Conservation (phyloP, 495 filamentous ascomycete species). For the Tuber indicum region DNA sequence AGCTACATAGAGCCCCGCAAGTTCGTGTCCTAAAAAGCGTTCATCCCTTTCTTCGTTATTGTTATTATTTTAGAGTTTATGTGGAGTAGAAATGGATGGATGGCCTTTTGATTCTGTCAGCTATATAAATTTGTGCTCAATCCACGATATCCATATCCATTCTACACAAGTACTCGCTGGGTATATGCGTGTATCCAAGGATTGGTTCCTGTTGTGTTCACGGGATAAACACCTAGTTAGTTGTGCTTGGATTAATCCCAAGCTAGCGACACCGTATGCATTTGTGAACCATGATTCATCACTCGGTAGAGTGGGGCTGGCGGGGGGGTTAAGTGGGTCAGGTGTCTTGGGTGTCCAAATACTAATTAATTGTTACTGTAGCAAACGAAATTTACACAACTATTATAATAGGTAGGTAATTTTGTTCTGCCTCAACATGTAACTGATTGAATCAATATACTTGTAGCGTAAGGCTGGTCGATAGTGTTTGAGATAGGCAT, state of each 20-base stretch:
- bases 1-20: neutral
- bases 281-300: neutral
- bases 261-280: neutral
- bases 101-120: neutral
- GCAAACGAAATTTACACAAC: neutral
- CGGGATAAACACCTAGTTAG: neutral
- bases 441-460: neutral
- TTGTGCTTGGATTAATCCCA: neutral
- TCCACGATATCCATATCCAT: neutral
- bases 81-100: neutral
- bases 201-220: neutral
- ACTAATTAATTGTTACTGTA: neutral
- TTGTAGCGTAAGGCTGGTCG: neutral
- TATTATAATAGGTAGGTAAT: neutral
- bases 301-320: neutral
- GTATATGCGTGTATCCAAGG: neutral
- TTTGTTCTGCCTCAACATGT: neutral
- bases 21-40: neutral
- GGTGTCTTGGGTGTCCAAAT: neutral
- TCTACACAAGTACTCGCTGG: neutral
- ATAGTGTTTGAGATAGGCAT: neutral
- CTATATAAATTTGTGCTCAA: neutral
- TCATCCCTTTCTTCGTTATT: neutral
- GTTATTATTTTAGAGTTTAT: neutral
- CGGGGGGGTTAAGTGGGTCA: neutral